Base-by-base conservation (phyloP, 352 stramenopile species). In the Globisporangium iwayamae region DNA sequence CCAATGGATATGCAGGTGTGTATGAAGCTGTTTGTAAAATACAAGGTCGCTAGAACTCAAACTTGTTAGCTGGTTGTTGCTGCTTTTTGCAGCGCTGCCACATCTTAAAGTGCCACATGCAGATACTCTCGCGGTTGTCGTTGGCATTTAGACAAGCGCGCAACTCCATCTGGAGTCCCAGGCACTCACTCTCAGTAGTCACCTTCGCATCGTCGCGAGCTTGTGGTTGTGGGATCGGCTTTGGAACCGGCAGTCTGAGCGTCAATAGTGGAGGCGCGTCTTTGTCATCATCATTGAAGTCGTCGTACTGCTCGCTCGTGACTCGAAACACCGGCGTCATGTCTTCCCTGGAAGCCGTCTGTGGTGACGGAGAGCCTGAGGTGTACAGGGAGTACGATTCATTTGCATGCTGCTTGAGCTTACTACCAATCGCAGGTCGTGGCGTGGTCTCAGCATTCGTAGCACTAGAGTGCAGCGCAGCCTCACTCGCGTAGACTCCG, bases 121-220 rank as follows among this genome's bases (percentile, higher is more conserved):
- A 59, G 10, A 59, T n/a, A 18, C 53, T 59, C n/a, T 59, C 53
- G 53, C 53, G 53, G 53, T 46, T 46, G 53, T 46, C 38, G 34
- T 59, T 59, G n/a, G 53, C 53, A 20, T 59, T 34, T 10, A 59
- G 34, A 38, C 53, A 59, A 8, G 53, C 30, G 32, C 53, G 53
- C 11, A 59, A 11, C 20, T 59, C 53, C 22, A 32, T 59, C 34
- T 59, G 53, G 34, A 48, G 39, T 14, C n/a, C 38, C 3, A 43
- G 32, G 53, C 53, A 59, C 9, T 30, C 47, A 11, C 3, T 47
- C 9, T 30, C 47, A n/a, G 2, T 47, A 5, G 53, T n/a, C 3
- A 10, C 34, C 34, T 39, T 39, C 34, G 34, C 34, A 39, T 39
- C 34, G 7, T 9, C 34, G 11, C 34, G 5, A 32, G 11, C n/a